Conservation (phyloP, 306 rosid genomes). For the peach (Prunus persica) region Prunus_persica_NCBIv2 NC_034009.1:17388501-17389000, state of each 20-base stretch:
- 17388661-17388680: background rate
- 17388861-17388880: background rate
- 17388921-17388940: background rate
- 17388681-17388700: background rate
- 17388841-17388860: background rate
- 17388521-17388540: background rate
- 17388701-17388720: background rate
- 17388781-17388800: background rate
- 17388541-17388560: background rate
- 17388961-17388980: background rate
- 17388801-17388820: background rate
- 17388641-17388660: background rate
- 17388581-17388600: background rate
- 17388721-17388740: background rate
- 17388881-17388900: background rate
- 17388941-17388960: background rate
- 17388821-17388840: background rate
- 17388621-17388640: background rate
- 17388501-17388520: slow-evolving; percentile 3
- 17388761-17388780: background rate
- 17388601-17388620: background rate
- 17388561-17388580: background rate
- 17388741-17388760: background rate
- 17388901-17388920: background rate
- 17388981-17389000: background rate